A percentile compares a stretch with the other conserved stretches of the same genome.
These are phyloP conservation scores for Conringia planisiliqua DNA, from an alignment of 345 rosid genomes.

Conservation along the genomic window DNA sequence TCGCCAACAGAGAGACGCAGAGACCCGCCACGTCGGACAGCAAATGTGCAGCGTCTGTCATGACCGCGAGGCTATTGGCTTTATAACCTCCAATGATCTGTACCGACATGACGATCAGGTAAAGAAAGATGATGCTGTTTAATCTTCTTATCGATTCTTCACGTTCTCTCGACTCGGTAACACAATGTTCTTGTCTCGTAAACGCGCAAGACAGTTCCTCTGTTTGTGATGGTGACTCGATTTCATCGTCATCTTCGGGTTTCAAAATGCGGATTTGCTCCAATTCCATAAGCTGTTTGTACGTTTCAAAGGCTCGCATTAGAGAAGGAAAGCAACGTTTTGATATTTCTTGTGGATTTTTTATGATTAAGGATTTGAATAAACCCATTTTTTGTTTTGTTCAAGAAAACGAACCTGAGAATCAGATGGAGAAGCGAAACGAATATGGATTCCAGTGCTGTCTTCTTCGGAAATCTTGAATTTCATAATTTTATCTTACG, in stretches of 20 bases:
- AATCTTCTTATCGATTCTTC: conserved; percentile 51
- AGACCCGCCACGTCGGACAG: conserved; percentile 69
- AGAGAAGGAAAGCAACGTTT: conserved; percentile 10
- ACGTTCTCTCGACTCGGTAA: conserved; percentile 43
- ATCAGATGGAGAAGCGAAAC: conserved; percentile 14
- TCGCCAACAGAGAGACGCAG: conserved; percentile 59
- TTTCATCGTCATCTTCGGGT: conserved; percentile 28
- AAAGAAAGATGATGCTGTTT: conserved; percentile 45
- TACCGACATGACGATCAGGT: conserved; percentile 48
- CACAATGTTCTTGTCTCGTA: conserved; percentile 39
- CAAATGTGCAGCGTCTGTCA: conserved; percentile 87
- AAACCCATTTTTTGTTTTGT: neutral
- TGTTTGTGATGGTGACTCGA: conserved; percentile 40
- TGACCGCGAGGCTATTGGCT: conserved; percentile 78
- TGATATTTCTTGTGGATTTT: neutral
- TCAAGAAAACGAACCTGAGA: conserved; percentile 26
- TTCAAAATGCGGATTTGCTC: conserved; percentile 41
- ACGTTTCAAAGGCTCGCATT: neutral
- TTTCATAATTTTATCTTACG: neutral
- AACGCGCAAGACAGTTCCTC: conserved; percentile 50
- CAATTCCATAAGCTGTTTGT: conserved; percentile 48
- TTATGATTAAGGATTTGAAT: neutral
- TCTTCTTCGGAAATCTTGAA: conserved; percentile 13
- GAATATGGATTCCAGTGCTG: neutral
- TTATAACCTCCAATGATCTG: conserved; percentile 72